Base-by-base conservation (phyloP, 1,139 yeast species). In the Hansenula lynferdii region DNA sequence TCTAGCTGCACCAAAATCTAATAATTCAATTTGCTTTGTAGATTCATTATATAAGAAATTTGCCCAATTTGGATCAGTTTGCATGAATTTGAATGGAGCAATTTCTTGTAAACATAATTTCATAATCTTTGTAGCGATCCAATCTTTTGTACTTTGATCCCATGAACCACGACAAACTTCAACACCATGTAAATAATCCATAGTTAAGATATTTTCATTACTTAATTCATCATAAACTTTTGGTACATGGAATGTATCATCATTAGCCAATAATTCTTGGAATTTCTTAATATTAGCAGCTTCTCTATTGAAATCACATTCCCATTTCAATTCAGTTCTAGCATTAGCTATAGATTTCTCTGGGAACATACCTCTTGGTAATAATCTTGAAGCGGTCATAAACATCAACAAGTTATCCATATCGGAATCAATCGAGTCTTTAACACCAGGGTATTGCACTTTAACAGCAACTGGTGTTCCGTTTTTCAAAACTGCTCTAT, bases 51-150 rank as follows among this genome's bases (percentile, higher is more conserved):
- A 89, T 45, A 94, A 66, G 64, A 94, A 94, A 60, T 92, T 92
- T 37, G 98, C 97, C 98, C 98, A 94, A 63, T 92, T 92, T 35
- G 99, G 99, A 63, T 92, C 99, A 1, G 98, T 90, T 64, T 92
- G 99, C 99, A 92, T 92, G 64, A 84, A 92, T 54, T 75, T 76
- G 67, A 84, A 90, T 50, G 76, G 69, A 24, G 87, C 87, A 56
- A 94, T 84, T 62, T 92, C 99, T 50, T 76, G 68, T 37, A 92
- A 67, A 55, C 97, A 89, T 35, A 92, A 70, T 47, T 87, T 74
- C 96, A 94, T 85, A 43, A 92, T 80, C 52, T 83, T 75, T 8
- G 87, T 76, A 11, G 96, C 95, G 43, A 92, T 82, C 77, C 84
- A 83, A 61, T 90, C 70, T 45, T 75, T 81, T 15, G 85, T 77